These are phyloP conservation scores for Piper betle DNA, from an alignment of 164 flowering plant genomes.

Conservation along the genomic window DNA sequence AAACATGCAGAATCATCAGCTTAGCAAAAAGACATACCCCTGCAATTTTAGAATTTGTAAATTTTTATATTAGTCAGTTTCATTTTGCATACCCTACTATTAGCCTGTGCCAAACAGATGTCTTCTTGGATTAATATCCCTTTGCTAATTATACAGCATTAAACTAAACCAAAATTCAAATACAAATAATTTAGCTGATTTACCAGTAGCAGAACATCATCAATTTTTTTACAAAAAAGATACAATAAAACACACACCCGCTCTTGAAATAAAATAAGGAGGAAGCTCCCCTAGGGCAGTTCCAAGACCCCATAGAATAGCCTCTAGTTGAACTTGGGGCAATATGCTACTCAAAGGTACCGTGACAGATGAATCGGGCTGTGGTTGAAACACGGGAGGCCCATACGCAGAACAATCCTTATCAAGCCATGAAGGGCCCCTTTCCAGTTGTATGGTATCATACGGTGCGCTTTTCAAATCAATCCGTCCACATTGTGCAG, in stretches of 20 bases:
- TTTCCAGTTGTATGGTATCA: conserved; percentile 82
- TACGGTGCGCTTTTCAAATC: conserved; percentile 81
- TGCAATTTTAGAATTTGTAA: too few species aligned
- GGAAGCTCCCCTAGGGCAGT: conserved; percentile 99
- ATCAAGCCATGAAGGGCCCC: conserved; percentile 79
- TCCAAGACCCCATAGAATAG: conserved; percentile 90
- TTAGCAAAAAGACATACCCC: too few species aligned
- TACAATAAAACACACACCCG: conserved; percentile 36
- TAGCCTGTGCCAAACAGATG: neutral
- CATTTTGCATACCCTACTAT: neutral
- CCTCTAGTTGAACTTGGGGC: conserved; percentile 83
- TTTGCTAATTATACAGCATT: neutral
- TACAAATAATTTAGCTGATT: neutral
- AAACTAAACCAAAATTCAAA: neutral
- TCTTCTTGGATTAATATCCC: neutral
- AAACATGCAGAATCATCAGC: too few species aligned
- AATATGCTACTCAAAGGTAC: conserved; percentile 78
- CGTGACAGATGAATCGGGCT: conserved; percentile 26
- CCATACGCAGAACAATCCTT: conserved; percentile 79
- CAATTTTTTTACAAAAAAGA: neutral
- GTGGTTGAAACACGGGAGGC: conserved; percentile 45
- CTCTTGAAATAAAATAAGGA: conserved; percentile 93
- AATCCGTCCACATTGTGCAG: conserved; percentile 82
- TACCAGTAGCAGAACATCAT: neutral
- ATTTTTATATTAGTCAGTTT: neutral